Percentiles rank a stretch among this genome's conserved stretches.
Evolutionary conservation across 768 basidiomycete genomes (phyloP).

Genomic region (Amanita molliuscula): DNA sequence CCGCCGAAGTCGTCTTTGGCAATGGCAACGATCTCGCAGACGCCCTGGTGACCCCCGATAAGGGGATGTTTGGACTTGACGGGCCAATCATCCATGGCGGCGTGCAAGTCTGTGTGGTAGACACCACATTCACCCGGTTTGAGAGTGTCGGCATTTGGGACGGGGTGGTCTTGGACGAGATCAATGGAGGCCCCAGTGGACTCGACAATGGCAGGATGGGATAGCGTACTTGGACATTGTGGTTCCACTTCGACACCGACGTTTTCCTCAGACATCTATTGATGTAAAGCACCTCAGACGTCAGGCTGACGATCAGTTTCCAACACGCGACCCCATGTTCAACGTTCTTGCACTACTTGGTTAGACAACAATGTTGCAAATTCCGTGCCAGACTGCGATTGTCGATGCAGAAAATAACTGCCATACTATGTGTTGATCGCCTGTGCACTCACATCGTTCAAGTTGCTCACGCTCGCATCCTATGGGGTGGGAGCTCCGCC

Average conservation of each 20-base stretch:
- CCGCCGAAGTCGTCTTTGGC: conserved; percentile 42
- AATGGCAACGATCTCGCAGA: conserved; percentile 74
- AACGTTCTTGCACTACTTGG: too few relatives aligned
- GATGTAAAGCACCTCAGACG: not conserved
- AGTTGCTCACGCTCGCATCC: too few relatives aligned
- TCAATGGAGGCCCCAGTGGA: conserved; percentile 14
- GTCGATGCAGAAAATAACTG: too few relatives aligned
- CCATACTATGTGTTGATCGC: too few relatives aligned
- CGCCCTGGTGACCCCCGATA: conserved; percentile 81
- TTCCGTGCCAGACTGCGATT: too few relatives aligned
- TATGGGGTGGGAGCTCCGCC: too few relatives aligned
- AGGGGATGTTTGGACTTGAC: conserved; percentile 46
- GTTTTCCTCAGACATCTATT: not conserved
- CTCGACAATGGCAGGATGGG: conserved; percentile 34
- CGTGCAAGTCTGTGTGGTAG: conserved; percentile 75
- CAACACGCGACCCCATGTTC: too few relatives aligned
- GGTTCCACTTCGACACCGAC: not conserved
- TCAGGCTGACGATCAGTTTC: too few relatives aligned
- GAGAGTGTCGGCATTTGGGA: conserved; percentile 44
- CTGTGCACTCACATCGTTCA: too few relatives aligned
- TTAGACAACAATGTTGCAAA: too few relatives aligned
- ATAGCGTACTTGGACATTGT: conserved; percentile 24
- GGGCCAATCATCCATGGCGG: conserved; percentile 75
- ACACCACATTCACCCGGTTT: conserved; percentile 65
- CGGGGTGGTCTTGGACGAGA: conserved; percentile 39